Percentiles rank a stretch among this genome's conserved stretches.
These are phyloP conservation scores for Microdochium nivale DNA, from an alignment of 2,329 filamentous ascomycete species.

Conservation along the genomic window DNA sequence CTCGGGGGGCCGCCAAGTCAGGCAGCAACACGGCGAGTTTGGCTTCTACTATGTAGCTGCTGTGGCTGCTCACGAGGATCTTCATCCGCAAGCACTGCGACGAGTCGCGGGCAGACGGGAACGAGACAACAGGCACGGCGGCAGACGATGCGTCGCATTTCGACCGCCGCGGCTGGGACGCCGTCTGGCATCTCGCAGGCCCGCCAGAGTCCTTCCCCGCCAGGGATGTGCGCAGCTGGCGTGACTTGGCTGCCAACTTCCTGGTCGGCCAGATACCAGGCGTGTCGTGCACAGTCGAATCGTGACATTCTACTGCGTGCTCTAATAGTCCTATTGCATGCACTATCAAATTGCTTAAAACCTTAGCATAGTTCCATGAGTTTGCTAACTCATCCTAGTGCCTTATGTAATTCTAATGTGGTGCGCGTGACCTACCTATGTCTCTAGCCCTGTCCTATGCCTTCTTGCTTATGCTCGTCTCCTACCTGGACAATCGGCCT, in stretches of 20 bases:
- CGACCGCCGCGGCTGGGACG: constrained; percentile 3
- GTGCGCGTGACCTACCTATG: too few species aligned
- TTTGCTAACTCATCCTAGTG: too few species aligned
- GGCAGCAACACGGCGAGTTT: constrained; percentile 2
- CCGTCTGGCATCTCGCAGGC: constrained; percentile 5
- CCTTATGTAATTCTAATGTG: too few species aligned
- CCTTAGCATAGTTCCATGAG: too few species aligned
- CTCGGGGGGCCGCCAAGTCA: neutral
- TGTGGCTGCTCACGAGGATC: constrained; percentile 6
- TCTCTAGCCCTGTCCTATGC: too few species aligned
- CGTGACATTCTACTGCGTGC: too few species aligned
- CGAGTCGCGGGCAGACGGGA: neutral
- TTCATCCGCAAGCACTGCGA: constrained; percentile 3
- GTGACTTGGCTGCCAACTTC: neutral
- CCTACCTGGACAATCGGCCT: too few species aligned
- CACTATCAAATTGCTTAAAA: too few species aligned
- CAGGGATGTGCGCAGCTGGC: constrained; percentile 2
- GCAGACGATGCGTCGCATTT: constrained; percentile 1
- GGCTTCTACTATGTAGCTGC: constrained; percentile 5
- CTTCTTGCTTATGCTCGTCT: too few species aligned
- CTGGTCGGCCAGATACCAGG: neutral
- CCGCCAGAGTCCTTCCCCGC: constrained; percentile 1
- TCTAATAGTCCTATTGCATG: too few species aligned
- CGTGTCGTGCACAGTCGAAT: neutral
- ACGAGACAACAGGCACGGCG: neutral